Conservation (phyloP, 2,329 filamentous ascomycete genomes). For the Epichloe sp. region DNA sequence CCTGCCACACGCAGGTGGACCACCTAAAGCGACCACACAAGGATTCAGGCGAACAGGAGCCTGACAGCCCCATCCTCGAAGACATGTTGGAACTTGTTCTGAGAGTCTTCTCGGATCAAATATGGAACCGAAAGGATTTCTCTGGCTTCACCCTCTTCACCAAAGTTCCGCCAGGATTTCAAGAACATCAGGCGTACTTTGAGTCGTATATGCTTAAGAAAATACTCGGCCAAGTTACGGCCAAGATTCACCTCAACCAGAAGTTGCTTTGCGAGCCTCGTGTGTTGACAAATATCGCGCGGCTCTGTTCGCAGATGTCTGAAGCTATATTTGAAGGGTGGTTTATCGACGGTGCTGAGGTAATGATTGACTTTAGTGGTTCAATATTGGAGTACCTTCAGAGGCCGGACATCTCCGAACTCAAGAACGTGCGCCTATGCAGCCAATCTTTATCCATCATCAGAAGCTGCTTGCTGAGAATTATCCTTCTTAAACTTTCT, state of each 20-base stretch:
- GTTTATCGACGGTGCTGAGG: constrained; percentile 81
- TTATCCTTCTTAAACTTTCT: constrained; percentile 69
- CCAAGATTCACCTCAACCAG: constrained; percentile 56
- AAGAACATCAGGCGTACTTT: constrained; percentile 91
- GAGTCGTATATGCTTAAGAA: constrained; percentile 77
- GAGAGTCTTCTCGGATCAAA: constrained; percentile 71
- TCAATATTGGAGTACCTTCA: constrained; percentile 80
- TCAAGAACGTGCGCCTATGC: constrained; percentile 87
- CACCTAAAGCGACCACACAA: constrained; percentile 9
- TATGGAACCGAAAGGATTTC: constrained; percentile 81
- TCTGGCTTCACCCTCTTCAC: constrained; percentile 72
- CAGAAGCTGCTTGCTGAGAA: constrained; percentile 61
- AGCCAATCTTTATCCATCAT: constrained; percentile 69
- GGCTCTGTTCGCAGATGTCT: constrained; percentile 67
- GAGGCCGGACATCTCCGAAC: constrained; percentile 61
- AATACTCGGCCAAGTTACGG: constrained; percentile 57
- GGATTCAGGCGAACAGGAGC: constrained; percentile 24
- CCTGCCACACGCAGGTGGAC: constrained; percentile 33
- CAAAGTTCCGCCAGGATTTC: constrained; percentile 82
- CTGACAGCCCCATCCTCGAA: constrained; percentile 60
- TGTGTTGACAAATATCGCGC: constrained; percentile 73
- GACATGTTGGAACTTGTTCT: constrained; percentile 66
- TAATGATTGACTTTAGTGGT: constrained; percentile 74
- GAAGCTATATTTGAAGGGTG: constrained; percentile 93
- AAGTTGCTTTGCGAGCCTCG: constrained; percentile 66